phyloP scores from a whole-genome alignment of 2,329 filamentous ascomycete genomes.

The Penicillium sp. region DNA sequence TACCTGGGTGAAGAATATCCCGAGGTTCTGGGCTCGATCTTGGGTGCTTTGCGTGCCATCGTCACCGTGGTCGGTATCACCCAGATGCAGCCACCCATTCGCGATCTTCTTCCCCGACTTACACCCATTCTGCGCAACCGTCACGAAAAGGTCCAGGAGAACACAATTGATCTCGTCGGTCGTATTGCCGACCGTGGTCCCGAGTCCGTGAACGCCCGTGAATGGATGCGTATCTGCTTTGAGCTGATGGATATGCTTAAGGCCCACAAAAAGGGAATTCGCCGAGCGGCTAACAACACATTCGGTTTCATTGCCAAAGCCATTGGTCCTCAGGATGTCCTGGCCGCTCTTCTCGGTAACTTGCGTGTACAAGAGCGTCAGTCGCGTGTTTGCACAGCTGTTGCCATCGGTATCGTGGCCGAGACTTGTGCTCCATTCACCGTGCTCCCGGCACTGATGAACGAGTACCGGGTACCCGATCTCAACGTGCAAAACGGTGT shows the following conservation, averaged over 20 bases:
- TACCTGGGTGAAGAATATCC: slow-evolving; percentile 98
- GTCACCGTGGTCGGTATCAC: slow-evolving; percentile 97
- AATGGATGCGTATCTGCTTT: slow-evolving; percentile 99
- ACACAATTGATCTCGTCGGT: slow-evolving; percentile 95
- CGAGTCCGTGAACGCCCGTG: slow-evolving; percentile 91
- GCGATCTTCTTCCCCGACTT: slow-evolving; percentile 87
- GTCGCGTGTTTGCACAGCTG: slow-evolving; percentile 95
- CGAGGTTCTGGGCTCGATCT: slow-evolving; percentile 92
- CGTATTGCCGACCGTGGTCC: slow-evolving; percentile 96
- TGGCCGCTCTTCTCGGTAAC: slow-evolving; percentile 94
- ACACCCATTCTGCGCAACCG: slow-evolving; percentile 98
- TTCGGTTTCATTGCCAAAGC: slow-evolving; percentile 99
- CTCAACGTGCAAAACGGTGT: slow-evolving; percentile 99
- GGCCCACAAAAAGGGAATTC: slow-evolving; percentile 98
- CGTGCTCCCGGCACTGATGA: slow-evolving; percentile 97
- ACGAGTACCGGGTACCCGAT: slow-evolving; percentile 97
- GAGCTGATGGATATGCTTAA: slow-evolving; percentile 99
- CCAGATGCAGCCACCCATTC: slow-evolving; percentile 97
- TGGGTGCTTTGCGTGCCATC: slow-evolving; percentile 91
- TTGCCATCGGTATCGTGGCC: slow-evolving; percentile 96
- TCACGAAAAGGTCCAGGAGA: slow-evolving; percentile 98
- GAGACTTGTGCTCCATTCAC: slow-evolving; percentile 98
- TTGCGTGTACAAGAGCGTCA: slow-evolving; percentile 95
- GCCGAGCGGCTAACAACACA: slow-evolving; percentile 97
- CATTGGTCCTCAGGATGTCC: slow-evolving; percentile 94